phyloP scores from a whole-genome alignment of 2,329 filamentous ascomycete species.

The Cladosporium sp. region DNA sequence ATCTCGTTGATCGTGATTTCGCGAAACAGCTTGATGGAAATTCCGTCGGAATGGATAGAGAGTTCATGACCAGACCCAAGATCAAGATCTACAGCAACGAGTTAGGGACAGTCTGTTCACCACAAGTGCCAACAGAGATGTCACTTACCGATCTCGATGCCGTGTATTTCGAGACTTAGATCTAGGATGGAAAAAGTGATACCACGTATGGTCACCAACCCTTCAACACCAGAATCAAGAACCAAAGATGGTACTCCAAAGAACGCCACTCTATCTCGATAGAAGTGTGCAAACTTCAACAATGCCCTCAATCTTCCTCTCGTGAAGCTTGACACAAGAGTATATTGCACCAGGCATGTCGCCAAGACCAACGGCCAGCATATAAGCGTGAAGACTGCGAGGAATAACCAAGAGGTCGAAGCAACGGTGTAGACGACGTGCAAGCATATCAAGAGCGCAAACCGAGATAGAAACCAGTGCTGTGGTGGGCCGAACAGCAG shows the following conservation, averaged over 20 bases:
- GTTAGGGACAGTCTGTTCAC: too few species aligned
- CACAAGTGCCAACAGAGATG: slow-evolving; percentile 28
- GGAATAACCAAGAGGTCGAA: slow-evolving; percentile 39
- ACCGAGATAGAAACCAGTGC: slow-evolving; percentile 19
- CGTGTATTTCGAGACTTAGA: slow-evolving; percentile 48
- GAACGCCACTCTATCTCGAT: slow-evolving; percentile 47
- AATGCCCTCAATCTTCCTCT: slow-evolving; percentile 47
- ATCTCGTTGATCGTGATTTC: slow-evolving; percentile 49
- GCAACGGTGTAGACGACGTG: slow-evolving; percentile 32
- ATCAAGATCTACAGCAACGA: slow-evolving; percentile 50
- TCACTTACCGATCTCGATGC: slow-evolving; percentile 44
- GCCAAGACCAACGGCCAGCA: slow-evolving; percentile 43
- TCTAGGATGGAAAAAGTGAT: slow-evolving; percentile 48
- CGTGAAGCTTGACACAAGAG: slow-evolving; percentile 27
- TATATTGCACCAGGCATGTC: slow-evolving; percentile 45
- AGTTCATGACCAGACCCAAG: slow-evolving; percentile 34
- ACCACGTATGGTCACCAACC: slow-evolving; percentile 49
- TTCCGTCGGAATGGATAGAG: slow-evolving; percentile 47
- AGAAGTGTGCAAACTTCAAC: slow-evolving; percentile 44
- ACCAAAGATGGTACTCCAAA: slow-evolving; percentile 49
- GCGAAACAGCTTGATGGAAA: slow-evolving; percentile 45
- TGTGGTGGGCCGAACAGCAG: slow-evolving; percentile 24
- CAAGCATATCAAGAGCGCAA: slow-evolving; percentile 43
- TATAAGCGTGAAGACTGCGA: slow-evolving; percentile 38
- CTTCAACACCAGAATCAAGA: slow-evolving; percentile 51